Evolutionary conservation across 805 yeast species (phyloP).

Genomic region (Teunomyces funiuensis): DNA sequence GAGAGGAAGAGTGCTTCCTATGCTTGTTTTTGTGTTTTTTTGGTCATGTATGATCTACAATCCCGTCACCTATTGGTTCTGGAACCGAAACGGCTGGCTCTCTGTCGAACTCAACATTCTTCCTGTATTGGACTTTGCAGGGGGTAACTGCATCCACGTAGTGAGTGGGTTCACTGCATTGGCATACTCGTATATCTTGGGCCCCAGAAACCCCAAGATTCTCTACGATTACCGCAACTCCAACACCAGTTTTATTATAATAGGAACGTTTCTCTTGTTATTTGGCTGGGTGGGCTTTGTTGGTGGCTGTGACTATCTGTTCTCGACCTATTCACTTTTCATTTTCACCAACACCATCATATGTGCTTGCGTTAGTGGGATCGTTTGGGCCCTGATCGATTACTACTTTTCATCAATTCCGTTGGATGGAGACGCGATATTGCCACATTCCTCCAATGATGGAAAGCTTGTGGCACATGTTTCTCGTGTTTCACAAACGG

Average conservation of each 20-base stretch:
- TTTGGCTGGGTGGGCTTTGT: slow-evolving; percentile 46
- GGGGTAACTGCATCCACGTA: slow-evolving; percentile 45
- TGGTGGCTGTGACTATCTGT: slow-evolving; percentile 43
- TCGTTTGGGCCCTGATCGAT: slow-evolving; percentile 39
- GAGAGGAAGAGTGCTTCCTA: slow-evolving; percentile 42
- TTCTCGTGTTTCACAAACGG: slow-evolving; percentile 11
- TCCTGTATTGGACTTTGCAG: slow-evolving; percentile 47
- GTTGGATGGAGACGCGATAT: slow-evolving; percentile 23
- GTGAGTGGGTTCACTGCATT: slow-evolving; percentile 47
- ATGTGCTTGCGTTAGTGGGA: slow-evolving; percentile 34
- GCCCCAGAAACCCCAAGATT: slow-evolving; percentile 41
- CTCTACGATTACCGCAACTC: slow-evolving; percentile 37
- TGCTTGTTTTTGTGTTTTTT: slow-evolving; percentile 37
- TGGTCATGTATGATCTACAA: slow-evolving; percentile 44
- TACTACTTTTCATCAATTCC: slow-evolving; percentile 41
- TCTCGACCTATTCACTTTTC: slow-evolving; percentile 30
- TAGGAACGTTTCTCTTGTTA: slow-evolving; percentile 32
- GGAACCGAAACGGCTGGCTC: slow-evolving; percentile 46
- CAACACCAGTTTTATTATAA: slow-evolving; percentile 30
- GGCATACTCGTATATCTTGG: slow-evolving; percentile 43
- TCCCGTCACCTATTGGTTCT: slow-evolving; percentile 47
- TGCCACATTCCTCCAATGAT: background rate
- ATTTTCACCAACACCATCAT: slow-evolving; percentile 34
- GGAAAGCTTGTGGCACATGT: background rate
- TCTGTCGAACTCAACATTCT: slow-evolving; percentile 29